These are phyloP conservation scores for Neophaeococcomyces aloes DNA, from an alignment of 2,329 filamentous ascomycete genomes.

Conservation along the genomic window DNA sequence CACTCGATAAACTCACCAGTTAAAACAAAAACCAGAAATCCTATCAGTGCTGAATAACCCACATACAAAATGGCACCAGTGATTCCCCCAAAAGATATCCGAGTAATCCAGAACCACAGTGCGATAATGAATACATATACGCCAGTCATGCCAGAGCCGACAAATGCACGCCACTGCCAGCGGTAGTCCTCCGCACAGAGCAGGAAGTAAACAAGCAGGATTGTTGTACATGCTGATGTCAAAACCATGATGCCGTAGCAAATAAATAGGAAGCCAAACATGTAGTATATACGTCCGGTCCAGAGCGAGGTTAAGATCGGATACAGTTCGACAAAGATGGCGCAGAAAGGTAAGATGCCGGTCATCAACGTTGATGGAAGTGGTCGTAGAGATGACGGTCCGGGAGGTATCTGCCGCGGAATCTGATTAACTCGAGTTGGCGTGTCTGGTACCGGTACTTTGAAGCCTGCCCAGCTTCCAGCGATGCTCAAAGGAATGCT, in stretches of 20 bases:
- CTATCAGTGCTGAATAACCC: constrained; percentile 82
- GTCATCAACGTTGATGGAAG: constrained; percentile 86
- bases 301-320: constrained; percentile 99
- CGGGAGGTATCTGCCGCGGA: constrained; percentile 84
- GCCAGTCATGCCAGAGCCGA: constrained; percentile 80
- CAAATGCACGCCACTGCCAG: constrained; percentile 96
- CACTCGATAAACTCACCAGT: constrained; percentile 63
- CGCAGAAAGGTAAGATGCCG: constrained; percentile 84
- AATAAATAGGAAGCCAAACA: constrained; percentile 98
- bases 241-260: constrained; percentile 97
- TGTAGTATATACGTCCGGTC: constrained; percentile 99
- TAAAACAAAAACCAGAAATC: constrained; percentile 83
- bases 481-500: constrained; percentile 82
- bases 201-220: constrained; percentile 91
- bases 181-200: constrained; percentile 96
- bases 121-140: constrained; percentile 88
- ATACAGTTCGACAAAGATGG: constrained; percentile 96
- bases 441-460: constrained; percentile 56
- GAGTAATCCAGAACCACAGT: constrained; percentile 79
- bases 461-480: constrained; percentile 91
- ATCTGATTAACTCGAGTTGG: constrained; percentile 97
- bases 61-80: constrained; percentile 85
- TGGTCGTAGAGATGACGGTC: constrained; percentile 70
- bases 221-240: constrained; percentile 82
- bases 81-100: constrained; percentile 72